Conservation (phyloP, 768 basidiomycete species). For the Calvatia gigantea region DNA sequence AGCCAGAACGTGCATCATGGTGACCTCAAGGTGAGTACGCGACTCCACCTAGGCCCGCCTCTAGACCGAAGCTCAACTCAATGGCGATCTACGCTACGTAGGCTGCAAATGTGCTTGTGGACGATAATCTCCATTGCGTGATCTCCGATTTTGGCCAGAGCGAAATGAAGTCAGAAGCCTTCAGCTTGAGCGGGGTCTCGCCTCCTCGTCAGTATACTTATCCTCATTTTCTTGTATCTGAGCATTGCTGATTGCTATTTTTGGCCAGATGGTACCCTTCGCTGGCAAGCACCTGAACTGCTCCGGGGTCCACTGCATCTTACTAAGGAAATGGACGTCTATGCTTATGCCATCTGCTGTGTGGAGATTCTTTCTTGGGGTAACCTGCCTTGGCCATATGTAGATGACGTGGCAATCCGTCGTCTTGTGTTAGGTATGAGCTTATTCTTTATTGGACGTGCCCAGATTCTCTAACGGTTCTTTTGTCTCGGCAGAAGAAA, state of each 20-base stretch:
- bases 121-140: slow-evolving; percentile 61
- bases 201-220: slow-evolving; percentile 39
- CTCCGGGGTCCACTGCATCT: slow-evolving; percentile 43
- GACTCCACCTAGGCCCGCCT: too few relatives aligned
- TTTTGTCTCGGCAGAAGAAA: slow-evolving; percentile 33
- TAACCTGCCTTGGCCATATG: slow-evolving; percentile 51
- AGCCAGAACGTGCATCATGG: slow-evolving; percentile 67
- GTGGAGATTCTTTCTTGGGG: slow-evolving; percentile 63
- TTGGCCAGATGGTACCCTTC: slow-evolving; percentile 55
- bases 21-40: slow-evolving; percentile 73
- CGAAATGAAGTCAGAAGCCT: slow-evolving; percentile 73
- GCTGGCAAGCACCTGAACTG: slow-evolving; percentile 74
- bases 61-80: too few relatives aligned
- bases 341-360: slow-evolving; percentile 65
- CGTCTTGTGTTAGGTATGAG: slow-evolving; percentile 47
- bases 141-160: slow-evolving; percentile 84
- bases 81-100: slow-evolving; percentile 17
- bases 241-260: background rate
- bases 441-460: slow-evolving; percentile 1
- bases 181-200: slow-evolving; percentile 50
- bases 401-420: slow-evolving; percentile 49
- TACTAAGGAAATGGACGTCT: slow-evolving; percentile 61
- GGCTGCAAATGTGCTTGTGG: slow-evolving; percentile 77
- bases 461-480: slow-evolving; percentile 12
- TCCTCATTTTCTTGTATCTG: background rate